phyloP scores from a whole-genome alignment of 495 filamentous ascomycete species.

The Daldinia vernicosa region DNA sequence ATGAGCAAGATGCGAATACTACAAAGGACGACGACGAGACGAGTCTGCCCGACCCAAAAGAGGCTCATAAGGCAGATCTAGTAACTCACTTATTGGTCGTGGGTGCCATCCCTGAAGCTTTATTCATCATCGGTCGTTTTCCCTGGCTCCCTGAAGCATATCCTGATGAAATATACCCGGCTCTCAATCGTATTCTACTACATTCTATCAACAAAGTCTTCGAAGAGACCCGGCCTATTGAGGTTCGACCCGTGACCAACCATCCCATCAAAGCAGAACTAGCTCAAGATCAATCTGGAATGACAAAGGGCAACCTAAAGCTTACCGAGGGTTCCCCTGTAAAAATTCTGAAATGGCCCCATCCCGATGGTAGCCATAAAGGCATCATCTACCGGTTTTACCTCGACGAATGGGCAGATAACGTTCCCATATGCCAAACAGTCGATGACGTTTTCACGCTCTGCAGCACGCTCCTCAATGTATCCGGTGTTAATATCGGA shows the following conservation, averaged over 20 bases:
- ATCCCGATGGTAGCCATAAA: constrained; percentile 78
- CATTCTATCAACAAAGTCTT: constrained; percentile 71
- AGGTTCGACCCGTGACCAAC: constrained; percentile 28
- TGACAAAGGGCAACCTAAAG: constrained; percentile 71
- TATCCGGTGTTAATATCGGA: constrained; percentile 87
- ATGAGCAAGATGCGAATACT: constrained; percentile 44
- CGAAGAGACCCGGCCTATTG: constrained; percentile 48
- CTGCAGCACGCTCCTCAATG: constrained; percentile 82
- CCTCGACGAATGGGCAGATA: constrained; percentile 97
- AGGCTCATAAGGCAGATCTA: constrained; percentile 82
- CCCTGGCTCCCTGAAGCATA: constrained; percentile 87
- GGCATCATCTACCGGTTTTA: constrained; percentile 87
- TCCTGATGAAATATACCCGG: constrained; percentile 72
- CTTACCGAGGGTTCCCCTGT: constrained; percentile 63
- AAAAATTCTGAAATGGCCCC: constrained; percentile 78
- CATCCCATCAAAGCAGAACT: constrained; percentile 38
- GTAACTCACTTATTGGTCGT: constrained; percentile 87
- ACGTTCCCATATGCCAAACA: constrained; percentile 86
- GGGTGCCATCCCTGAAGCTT: constrained; percentile 89
- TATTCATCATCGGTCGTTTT: constrained; percentile 91
- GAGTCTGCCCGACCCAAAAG: constrained; percentile 78
- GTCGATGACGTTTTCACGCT: constrained; percentile 91
- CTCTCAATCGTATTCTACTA: constrained; percentile 82
- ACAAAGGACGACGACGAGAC: constrained; percentile 66
- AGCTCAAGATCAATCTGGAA: constrained; percentile 65